Evolutionary conservation across 225 moss, liverwort and hornwort species (phyloP).

Genomic region (Takakia lepidozioides): DNA sequence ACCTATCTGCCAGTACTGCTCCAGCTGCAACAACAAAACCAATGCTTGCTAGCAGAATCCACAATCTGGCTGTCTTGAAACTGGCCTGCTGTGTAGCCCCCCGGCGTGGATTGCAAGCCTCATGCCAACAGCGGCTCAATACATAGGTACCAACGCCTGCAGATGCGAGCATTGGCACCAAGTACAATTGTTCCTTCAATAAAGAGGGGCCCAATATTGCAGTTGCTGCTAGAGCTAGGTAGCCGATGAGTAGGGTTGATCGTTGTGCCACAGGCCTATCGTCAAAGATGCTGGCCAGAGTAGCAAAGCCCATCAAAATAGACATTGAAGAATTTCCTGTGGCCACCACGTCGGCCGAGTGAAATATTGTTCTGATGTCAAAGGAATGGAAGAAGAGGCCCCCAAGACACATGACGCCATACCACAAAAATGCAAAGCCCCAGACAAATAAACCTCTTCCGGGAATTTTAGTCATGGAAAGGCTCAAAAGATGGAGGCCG

Average conservation of each 20-base stretch:
- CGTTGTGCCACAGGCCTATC: slow-evolving; percentile 27
- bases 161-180: slow-evolving; percentile 9
- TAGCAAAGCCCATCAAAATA: slow-evolving; percentile 27
- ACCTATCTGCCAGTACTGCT: slow-evolving; percentile 1
- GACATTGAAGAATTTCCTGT: slow-evolving; percentile 39
- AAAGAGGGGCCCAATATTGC: slow-evolving; percentile 10
- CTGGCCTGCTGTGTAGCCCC: slow-evolving; percentile 2
- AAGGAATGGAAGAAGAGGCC: slow-evolving; percentile 52
- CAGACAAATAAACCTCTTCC: slow-evolving; percentile 33
- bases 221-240: neutral
- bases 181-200: slow-evolving; percentile 38
- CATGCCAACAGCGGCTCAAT: neutral
- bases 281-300: slow-evolving; percentile 21
- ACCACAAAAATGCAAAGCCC: slow-evolving; percentile 36
- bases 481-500: slow-evolving; percentile 5
- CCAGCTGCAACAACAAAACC: neutral
- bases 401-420: slow-evolving; percentile 40
- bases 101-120: neutral
- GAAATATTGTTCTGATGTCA: slow-evolving; percentile 15
- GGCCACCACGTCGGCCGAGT: slow-evolving; percentile 33
- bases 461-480: neutral
- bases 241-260: neutral
- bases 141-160: neutral
- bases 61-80: slow-evolving; percentile 5
- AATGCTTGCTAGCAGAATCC: slow-evolving; percentile 2